A percentile compares a stretch with the other conserved stretches of the same genome.
Evolutionary conservation across 23 red algal species (phyloP).

Genomic region (Gracilaria domingensis): DNA sequence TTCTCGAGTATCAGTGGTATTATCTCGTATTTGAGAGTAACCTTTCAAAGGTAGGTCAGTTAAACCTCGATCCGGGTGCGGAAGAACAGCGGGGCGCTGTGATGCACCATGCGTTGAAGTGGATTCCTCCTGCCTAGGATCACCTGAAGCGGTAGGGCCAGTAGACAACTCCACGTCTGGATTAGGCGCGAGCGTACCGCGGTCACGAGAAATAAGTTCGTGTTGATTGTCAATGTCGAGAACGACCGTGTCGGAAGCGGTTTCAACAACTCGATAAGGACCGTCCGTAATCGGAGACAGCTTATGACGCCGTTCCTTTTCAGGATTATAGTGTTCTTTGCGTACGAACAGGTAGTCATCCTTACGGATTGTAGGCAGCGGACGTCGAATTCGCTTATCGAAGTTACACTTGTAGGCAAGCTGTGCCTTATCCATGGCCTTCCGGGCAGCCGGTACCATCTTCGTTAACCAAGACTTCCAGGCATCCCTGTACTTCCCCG

Average conservation of each 20-base stretch:
- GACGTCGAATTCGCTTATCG: neutral
- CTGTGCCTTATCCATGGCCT: neutral
- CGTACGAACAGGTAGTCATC: neutral
- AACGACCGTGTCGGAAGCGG: neutral
- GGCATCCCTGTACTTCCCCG: neutral
- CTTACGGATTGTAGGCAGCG: neutral
- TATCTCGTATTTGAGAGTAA: too few relatives aligned
- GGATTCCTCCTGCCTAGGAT: neutral
- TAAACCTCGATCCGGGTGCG: too few relatives aligned
- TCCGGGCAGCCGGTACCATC: neutral
- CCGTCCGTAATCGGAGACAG: neutral
- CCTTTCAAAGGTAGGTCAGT: too few relatives aligned
- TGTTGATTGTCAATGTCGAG: neutral
- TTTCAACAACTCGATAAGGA: neutral
- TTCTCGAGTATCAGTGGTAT: too few relatives aligned
- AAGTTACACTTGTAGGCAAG: neutral
- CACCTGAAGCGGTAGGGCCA: neutral
- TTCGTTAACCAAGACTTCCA: neutral
- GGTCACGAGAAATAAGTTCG: neutral
- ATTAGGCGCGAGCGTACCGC: neutral
- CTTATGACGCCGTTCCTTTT: neutral
- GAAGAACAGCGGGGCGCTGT: too few relatives aligned
- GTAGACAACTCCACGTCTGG: neutral
- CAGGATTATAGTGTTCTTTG: constrained; percentile 4
- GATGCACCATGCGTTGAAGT: too few relatives aligned